Evolutionary conservation across 2,329 filamentous ascomycete species (phyloP).

Genomic region (Golovinomyces cichoracearum): DNA sequence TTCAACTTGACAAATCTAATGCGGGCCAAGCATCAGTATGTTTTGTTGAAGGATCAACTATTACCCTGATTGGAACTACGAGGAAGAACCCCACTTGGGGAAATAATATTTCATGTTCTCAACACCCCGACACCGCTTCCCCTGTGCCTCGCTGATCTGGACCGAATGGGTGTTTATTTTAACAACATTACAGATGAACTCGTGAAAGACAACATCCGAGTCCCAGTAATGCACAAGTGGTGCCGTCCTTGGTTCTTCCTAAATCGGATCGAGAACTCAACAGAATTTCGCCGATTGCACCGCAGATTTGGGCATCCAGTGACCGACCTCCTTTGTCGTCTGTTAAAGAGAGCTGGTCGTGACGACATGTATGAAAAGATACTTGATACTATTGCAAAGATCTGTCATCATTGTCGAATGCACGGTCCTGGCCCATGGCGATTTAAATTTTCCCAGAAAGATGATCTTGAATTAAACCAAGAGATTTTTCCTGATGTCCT

Average conservation of each 20-base stretch:
- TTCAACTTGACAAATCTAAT: not conserved
- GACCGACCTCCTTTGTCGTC: not conserved
- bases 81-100: not conserved
- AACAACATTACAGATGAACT: not conserved
- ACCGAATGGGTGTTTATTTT: not conserved
- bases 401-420: constrained; percentile 1
- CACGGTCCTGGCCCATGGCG: not conserved
- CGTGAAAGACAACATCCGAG: not conserved
- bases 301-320: not conserved
- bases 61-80: not conserved
- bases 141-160: not conserved
- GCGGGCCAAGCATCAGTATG: not conserved
- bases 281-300: not conserved
- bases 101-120: not conserved
- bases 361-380: not conserved
- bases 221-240: not conserved
- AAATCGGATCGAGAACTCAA: not conserved
- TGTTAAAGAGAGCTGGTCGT: constrained; percentile 1
- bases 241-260: constrained; percentile 1
- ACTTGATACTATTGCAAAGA: not conserved
- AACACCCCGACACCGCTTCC: not conserved
- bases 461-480: constrained; percentile 3
- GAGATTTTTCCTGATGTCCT: constrained; percentile 2
- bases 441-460: constrained; percentile 2
- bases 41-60: not conserved